Evolutionary conservation across 106 monocot genomes (phyloP).

Genomic region (Allium fistulosum): DNA sequence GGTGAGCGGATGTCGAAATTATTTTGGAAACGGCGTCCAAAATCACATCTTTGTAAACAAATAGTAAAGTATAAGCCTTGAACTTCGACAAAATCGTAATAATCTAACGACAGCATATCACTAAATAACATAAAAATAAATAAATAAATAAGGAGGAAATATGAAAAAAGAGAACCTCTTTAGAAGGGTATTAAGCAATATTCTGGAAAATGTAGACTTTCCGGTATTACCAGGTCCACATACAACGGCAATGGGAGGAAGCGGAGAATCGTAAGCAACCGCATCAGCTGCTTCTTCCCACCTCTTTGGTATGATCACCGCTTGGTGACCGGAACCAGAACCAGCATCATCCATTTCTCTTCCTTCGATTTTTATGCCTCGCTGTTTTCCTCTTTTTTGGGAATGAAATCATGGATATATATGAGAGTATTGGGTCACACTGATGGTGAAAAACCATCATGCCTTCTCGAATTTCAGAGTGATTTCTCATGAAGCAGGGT

Average conservation of each 20-base stretch:
- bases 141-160: no score
- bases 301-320: constrained; percentile 3
- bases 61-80: no score
- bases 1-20: no score
- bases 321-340: background rate
- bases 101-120: no score
- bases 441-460: background rate
- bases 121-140: no score
- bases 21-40: no score
- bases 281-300: constrained; percentile 30
- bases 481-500: no score
- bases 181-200: constrained; percentile 42
- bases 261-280: constrained; percentile 21
- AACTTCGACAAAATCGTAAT: no score
- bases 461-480: background rate
- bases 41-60: no score
- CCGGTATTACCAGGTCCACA: constrained; percentile 42
- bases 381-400: background rate
- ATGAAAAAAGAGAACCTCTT: constrained; percentile 22
- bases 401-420: background rate
- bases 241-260: constrained; percentile 29
- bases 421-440: background rate
- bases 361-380: background rate
- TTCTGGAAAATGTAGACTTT: constrained; percentile 39
- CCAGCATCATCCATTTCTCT: background rate